Evolutionary conservation across 2,329 filamentous ascomycete species (phyloP).

Genomic region (Beauveria sp.): DNA sequence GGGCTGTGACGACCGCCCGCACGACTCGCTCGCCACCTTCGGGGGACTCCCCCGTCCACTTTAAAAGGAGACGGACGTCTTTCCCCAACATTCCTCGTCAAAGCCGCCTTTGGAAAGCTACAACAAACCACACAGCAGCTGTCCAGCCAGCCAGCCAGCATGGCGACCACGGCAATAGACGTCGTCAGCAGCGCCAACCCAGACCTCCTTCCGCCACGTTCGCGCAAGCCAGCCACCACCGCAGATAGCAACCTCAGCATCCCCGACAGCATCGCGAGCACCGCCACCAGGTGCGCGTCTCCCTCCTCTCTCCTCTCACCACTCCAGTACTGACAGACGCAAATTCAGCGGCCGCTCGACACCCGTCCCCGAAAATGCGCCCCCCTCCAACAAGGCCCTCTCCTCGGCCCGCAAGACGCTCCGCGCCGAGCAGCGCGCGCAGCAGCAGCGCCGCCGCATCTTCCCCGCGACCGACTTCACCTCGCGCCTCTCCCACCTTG

Average conservation of each 20-base stretch:
- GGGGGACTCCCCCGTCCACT: neutral
- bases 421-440: conserved; percentile 62
- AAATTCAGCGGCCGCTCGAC: conserved; percentile 62
- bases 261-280: conserved; percentile 31
- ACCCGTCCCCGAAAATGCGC: conserved; percentile 79
- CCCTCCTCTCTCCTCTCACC: neutral
- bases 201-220: conserved; percentile 35
- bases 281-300: conserved; percentile 35
- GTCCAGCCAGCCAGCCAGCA: conserved; percentile 5
- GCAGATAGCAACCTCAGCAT: conserved; percentile 28
- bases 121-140: no score
- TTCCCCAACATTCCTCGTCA: neutral
- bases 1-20: neutral
- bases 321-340: conserved; percentile 5
- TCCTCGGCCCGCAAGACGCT: conserved; percentile 78
- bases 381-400: conserved; percentile 82
- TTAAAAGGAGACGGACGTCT: neutral
- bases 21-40: neutral
- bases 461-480: conserved; percentile 93
- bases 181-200: conserved; percentile 31
- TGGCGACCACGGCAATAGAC: conserved; percentile 23
- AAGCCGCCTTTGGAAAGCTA: neutral
- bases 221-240: conserved; percentile 34
- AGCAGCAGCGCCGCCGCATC: conserved; percentile 49
- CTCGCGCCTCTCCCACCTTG: conserved; percentile 88